These are phyloP conservation scores for Calamus simplicifolius DNA, from an alignment of 176 grass and related monocot species.

Conservation along the genomic window DNA sequence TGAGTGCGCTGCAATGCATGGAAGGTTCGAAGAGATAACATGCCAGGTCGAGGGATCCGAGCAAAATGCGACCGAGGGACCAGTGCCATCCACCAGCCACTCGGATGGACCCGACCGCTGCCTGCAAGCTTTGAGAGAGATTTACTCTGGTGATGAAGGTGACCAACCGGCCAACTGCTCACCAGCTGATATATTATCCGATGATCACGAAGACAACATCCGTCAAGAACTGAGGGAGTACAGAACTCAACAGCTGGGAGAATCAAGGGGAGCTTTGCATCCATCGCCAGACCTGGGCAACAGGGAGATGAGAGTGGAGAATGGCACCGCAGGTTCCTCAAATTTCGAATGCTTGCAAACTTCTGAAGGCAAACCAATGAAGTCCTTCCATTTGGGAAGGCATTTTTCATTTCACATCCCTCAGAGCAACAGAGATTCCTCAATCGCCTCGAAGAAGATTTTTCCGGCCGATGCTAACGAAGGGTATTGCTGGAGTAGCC, in stretches of 20 bases:
- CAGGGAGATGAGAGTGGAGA: conserved; percentile 3
- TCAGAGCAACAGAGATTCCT: background rate
- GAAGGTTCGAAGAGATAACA: conserved; percentile 73
- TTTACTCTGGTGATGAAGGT: conserved; percentile 26
- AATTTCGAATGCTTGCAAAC: no score
- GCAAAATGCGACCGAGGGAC: background rate
- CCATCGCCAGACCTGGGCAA: conserved; percentile 43
- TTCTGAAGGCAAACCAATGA: background rate
- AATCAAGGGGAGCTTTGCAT: conserved; percentile 40
- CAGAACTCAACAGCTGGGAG: conserved; percentile 27
- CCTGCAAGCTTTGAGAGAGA: conserved; percentile 19
- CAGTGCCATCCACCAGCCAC: background rate
- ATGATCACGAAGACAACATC: conserved; percentile 18
- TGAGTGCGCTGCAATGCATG: conserved; percentile 23
- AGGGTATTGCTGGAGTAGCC: conserved; percentile 3
- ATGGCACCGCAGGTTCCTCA: background rate
- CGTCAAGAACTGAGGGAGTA: conserved; percentile 25
- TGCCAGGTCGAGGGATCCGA: conserved; percentile 38
- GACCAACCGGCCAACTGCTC: conserved; percentile 14
- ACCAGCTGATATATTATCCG: conserved; percentile 11
- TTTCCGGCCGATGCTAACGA: no score
- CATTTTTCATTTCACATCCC: conserved; percentile 62
- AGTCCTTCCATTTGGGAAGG: conserved; percentile 77
- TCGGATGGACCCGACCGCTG: conserved; percentile 10
- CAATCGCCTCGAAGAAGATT: no score